Conservation (phyloP, 306 rosid species). For the Senna tora region DNA sequence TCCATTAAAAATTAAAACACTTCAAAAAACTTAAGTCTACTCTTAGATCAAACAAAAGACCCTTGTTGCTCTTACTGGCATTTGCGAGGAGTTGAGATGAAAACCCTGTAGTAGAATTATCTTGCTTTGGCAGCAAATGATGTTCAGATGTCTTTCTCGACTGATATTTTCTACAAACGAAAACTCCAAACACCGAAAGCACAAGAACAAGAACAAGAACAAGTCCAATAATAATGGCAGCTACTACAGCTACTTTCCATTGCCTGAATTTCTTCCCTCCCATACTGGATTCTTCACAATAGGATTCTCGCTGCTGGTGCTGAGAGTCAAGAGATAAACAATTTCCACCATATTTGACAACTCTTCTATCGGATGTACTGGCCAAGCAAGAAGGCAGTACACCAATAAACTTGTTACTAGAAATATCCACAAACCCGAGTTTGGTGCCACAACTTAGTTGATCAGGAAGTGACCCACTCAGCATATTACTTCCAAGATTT, state of each 20-base stretch:
- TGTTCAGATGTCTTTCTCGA: conserved; percentile 38
- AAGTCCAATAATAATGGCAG: conserved; percentile 49
- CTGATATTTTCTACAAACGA: conserved; percentile 46
- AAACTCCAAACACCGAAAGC: conserved; percentile 50
- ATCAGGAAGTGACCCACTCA: conserved; percentile 58
- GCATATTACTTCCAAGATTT: conserved; percentile 63
- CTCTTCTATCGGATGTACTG: conserved; percentile 52
- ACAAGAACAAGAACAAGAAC: conserved; percentile 45
- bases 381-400: conserved; percentile 75
- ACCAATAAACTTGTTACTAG: conserved; percentile 69
- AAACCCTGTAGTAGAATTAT: conserved; percentile 50
- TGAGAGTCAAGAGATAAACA: conserved; percentile 58
- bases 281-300: conserved; percentile 52
- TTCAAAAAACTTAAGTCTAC: not conserved
- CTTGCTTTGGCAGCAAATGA: conserved; percentile 57
- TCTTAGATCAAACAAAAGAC: not conserved
- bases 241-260: conserved; percentile 42
- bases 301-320: conserved; percentile 54
- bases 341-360: conserved; percentile 63
- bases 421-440: conserved; percentile 83
- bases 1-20: conserved; percentile 6
- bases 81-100: conserved; percentile 67
- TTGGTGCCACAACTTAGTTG: conserved; percentile 57
- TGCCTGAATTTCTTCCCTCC: conserved; percentile 40
- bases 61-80: conserved; percentile 64